Conservation (phyloP, 1,284 basidiomycete species). For the Microbotryum saponariae region DNA sequence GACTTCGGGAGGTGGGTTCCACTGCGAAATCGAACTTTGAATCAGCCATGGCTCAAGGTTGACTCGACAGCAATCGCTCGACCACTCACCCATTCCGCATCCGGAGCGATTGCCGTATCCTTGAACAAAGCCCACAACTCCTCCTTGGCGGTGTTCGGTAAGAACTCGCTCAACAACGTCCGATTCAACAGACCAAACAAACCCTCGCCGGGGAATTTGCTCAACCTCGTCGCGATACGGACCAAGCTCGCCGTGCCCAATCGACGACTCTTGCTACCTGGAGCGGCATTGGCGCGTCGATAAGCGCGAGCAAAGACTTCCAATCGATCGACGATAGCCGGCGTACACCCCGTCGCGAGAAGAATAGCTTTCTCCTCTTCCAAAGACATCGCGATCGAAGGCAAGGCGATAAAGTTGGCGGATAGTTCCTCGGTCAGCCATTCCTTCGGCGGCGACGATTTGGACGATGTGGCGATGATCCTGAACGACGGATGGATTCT, state of each 20-base stretch:
- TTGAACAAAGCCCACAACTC: conserved; percentile 35
- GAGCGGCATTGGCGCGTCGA: conserved; percentile 30
- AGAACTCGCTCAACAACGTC: conserved; percentile 40
- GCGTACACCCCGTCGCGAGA: conserved; percentile 18
- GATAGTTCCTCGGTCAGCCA: conserved; percentile 42
- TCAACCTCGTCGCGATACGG: conserved; percentile 39
- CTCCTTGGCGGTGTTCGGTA: conserved; percentile 39
- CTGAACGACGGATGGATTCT: conserved; percentile 37
- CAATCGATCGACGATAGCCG: conserved; percentile 11
- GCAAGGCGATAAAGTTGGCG: conserved; percentile 38
- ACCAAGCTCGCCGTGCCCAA: conserved; percentile 42
- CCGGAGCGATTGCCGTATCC: conserved; percentile 33
- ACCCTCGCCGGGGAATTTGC: conserved; percentile 32
- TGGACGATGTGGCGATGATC: conserved; percentile 38
- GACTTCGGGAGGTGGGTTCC: conserved; percentile 24
- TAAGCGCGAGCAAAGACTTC: conserved; percentile 38
- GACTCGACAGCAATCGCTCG: conserved; percentile 3
- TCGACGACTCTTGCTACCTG: conserved; percentile 36
- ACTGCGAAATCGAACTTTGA: conserved; percentile 34
- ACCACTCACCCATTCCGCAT: conserved; percentile 30
- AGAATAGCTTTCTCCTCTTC: conserved; percentile 37
- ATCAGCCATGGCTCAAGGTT: not conserved
- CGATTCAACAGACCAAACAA: conserved; percentile 38
- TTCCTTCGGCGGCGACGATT: conserved; percentile 28
- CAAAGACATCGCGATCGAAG: conserved; percentile 40